Evolutionary conservation across 1,139 yeast genomes (phyloP).

Genomic region (Candida labiduridarum): DNA sequence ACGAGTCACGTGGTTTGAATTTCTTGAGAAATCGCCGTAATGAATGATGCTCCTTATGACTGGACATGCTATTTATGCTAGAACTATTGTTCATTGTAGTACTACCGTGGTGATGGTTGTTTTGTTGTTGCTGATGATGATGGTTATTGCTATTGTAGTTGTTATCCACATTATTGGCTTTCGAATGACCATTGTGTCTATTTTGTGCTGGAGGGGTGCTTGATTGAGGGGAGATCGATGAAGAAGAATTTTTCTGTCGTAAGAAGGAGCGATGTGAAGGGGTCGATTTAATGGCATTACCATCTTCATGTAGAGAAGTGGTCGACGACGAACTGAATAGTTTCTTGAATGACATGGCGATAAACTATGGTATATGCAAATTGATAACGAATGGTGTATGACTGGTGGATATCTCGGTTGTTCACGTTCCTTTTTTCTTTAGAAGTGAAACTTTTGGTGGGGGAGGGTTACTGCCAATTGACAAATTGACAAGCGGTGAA

Average conservation of each 20-base stretch:
- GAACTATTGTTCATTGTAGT: conserved; percentile 6
- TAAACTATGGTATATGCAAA: background rate
- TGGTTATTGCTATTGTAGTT: background rate
- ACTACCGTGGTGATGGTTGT: background rate
- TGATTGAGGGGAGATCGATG: conserved; percentile 14
- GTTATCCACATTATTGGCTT: background rate
- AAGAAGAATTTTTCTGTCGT: conserved; percentile 12
- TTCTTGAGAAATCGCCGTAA: conserved; percentile 43
- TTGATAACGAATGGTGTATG: background rate
- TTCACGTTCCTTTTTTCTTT: background rate
- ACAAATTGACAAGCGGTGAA: background rate
- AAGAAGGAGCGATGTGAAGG: conserved; percentile 15
- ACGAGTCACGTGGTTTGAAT: conserved; percentile 27
- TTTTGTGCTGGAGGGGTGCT: conserved; percentile 10
- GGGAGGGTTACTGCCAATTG: background rate
- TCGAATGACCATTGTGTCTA: background rate
- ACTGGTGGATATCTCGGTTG: conserved; percentile 1
- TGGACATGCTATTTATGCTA: conserved; percentile 7
- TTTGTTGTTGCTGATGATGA: background rate
- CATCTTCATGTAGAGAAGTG: conserved; percentile 9
- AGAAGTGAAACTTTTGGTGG: background rate
- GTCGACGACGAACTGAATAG: conserved; percentile 14
- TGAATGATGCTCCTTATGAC: conserved; percentile 28
- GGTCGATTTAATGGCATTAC: conserved; percentile 10
- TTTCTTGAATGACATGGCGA: conserved; percentile 14